Conservation (phyloP, 345 rosid species). For the Noccaea bulbosa region DNA sequence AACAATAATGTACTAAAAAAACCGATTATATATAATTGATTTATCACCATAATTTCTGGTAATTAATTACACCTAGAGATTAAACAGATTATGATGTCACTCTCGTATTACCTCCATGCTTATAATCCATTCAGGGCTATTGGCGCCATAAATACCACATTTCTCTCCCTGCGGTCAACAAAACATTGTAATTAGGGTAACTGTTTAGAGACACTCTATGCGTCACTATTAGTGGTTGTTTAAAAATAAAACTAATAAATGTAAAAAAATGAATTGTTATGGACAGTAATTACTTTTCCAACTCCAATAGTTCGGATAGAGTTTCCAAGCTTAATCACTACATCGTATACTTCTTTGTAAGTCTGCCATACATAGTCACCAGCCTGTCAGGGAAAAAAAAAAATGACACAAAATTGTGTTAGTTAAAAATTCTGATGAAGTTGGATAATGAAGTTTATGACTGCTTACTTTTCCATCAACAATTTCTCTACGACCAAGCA, state of each 20-base stretch:
- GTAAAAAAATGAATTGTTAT: not conserved
- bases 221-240: not conserved
- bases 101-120: slow-evolving; percentile 86
- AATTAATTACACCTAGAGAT: slow-evolving; percentile 1
- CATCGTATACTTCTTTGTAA: slow-evolving; percentile 76
- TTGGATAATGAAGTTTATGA: slow-evolving; percentile 12
- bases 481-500: slow-evolving; percentile 90
- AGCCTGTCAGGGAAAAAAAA: slow-evolving; percentile 52
- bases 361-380: slow-evolving; percentile 88
- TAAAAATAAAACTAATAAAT: no score
- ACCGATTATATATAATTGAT: not conserved
- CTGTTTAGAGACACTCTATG: not conserved
- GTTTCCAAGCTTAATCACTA: slow-evolving; percentile 81
- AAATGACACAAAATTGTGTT: not conserved
- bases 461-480: slow-evolving; percentile 69
- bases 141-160: slow-evolving; percentile 96
- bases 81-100: not conserved
- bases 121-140: slow-evolving; percentile 87
- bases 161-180: slow-evolving; percentile 61
- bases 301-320: slow-evolving; percentile 81
- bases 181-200: not conserved
- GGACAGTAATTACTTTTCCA: slow-evolving; percentile 60
- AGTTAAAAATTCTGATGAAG: not conserved
- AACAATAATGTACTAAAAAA: not conserved
- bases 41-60: not conserved